Conservation (phyloP, 805 yeast genomes). For the Alloascoidea africana region DNA sequence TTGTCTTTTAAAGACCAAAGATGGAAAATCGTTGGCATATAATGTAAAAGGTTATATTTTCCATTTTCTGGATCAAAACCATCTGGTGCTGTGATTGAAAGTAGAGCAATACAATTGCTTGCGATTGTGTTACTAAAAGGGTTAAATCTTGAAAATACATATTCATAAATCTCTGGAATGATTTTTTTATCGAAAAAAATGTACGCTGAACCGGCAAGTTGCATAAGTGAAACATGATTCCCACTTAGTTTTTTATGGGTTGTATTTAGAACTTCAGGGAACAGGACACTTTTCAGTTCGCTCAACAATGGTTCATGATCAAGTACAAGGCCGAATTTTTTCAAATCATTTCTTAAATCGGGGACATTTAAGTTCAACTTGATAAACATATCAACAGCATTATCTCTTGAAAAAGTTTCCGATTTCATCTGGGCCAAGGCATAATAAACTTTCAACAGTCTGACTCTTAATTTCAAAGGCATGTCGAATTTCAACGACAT, state of each 20-base stretch:
- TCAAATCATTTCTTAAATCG: slow-evolving; percentile 16
- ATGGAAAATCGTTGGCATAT: slow-evolving; percentile 53
- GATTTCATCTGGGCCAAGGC: slow-evolving; percentile 60
- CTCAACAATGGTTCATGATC: slow-evolving; percentile 21
- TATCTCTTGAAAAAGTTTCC: slow-evolving; percentile 42
- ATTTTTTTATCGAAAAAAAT: slow-evolving; percentile 30
- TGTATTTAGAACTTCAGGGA: slow-evolving; percentile 24
- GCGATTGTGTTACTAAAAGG: slow-evolving; percentile 16
- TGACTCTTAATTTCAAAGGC: slow-evolving; percentile 48
- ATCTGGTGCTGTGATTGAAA: slow-evolving; percentile 7
- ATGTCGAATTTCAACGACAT: slow-evolving; percentile 63
- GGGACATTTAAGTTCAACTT: slow-evolving; percentile 19
- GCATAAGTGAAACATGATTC: slow-evolving; percentile 30
- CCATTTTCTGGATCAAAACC: slow-evolving; percentile 2
- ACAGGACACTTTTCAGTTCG: slow-evolving; percentile 21
- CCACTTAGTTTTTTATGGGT: slow-evolving; percentile 16
- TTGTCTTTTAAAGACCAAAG: slow-evolving; percentile 48
- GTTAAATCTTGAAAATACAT: slow-evolving; percentile 29
- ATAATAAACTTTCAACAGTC: slow-evolving; percentile 55
- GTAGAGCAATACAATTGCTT: slow-evolving; percentile 17
- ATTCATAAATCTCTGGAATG: slow-evolving; percentile 34
- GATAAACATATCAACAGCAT: slow-evolving; percentile 49
- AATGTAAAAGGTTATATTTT: slow-evolving; percentile 29
- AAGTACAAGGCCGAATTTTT: slow-evolving; percentile 16
- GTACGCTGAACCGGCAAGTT: slow-evolving; percentile 38